These are phyloP conservation scores for Linanthus parryae DNA, from an alignment of 148 eudicot species.

Conservation along the genomic window DNA sequence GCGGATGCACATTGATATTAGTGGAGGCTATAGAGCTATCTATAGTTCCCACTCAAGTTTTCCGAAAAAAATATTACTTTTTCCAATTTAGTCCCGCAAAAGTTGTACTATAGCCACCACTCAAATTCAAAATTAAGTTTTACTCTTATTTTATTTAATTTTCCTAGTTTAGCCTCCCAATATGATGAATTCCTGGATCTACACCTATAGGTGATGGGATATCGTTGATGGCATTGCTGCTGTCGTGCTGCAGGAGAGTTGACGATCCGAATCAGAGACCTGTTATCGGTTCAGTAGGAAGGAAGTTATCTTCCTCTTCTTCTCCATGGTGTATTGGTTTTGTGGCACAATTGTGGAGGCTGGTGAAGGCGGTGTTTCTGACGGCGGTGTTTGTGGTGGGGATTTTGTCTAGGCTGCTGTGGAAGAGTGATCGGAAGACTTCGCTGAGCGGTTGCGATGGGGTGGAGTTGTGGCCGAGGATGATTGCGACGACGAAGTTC, in stretches of 20 bases:
- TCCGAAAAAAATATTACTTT: too few relatives aligned
- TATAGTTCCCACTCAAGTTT: too few relatives aligned
- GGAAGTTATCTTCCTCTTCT: too few relatives aligned
- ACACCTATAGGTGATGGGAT: slow-evolving; percentile 82
- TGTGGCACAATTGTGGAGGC: slow-evolving; percentile 19
- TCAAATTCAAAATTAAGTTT: too few relatives aligned
- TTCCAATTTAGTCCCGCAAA: too few relatives aligned
- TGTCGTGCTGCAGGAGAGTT: slow-evolving; percentile 26
- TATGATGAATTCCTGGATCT: too few relatives aligned
- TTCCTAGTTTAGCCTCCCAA: too few relatives aligned
- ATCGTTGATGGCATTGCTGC: slow-evolving; percentile 62
- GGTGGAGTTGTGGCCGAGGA: slow-evolving; percentile 72
- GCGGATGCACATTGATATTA: too few relatives aligned
- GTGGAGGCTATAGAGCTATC: too few relatives aligned
- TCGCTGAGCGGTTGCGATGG: slow-evolving; percentile 66
- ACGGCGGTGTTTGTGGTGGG: slow-evolving; percentile 29
- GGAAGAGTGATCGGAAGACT: slow-evolving; percentile 47
- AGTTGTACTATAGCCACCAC: too few relatives aligned
- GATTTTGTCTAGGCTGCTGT: slow-evolving; percentile 34
- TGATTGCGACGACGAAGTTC: slow-evolving; percentile 54
- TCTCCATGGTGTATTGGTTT: too few relatives aligned
- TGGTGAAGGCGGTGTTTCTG: slow-evolving; percentile 33
- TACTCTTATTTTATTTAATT: too few relatives aligned
- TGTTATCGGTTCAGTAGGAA: slow-evolving; percentile 10
- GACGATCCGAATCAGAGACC: slow-evolving; percentile 27